phyloP scores from a whole-genome alignment of 208 protist genomes.

The Acanthamoeba sp. region DNA sequence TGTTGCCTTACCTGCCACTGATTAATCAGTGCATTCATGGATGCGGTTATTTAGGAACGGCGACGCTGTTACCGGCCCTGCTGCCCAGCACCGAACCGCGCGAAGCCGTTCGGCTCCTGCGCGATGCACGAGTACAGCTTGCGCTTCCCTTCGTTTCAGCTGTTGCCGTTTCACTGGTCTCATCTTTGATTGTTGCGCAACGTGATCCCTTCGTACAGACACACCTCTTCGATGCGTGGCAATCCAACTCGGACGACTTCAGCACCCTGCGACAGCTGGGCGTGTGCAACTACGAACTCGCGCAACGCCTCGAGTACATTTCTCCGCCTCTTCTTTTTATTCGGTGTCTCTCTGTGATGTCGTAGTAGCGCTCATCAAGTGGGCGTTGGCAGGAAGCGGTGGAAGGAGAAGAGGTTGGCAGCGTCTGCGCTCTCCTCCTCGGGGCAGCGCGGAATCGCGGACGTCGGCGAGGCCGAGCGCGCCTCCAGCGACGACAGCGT shows the following conservation, averaged over 20 bases:
- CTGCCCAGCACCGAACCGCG: not conserved
- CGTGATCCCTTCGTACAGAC: not conserved
- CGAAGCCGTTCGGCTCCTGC: conserved; percentile 29
- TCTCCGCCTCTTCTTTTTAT: not conserved
- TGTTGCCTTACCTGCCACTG: too few species aligned
- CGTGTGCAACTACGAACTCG: conserved; percentile 46
- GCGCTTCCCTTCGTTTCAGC: too few species aligned
- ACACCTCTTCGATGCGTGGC: conserved; percentile 12
- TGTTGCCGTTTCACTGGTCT: too few species aligned
- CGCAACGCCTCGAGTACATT: not conserved
- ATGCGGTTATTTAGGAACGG: too few species aligned
- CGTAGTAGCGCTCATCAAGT: too few species aligned
- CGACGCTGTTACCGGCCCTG: not conserved
- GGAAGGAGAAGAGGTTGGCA: not conserved
- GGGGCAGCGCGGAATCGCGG: not conserved
- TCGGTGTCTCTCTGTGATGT: not conserved
- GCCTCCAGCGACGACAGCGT: not conserved
- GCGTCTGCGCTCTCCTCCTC: not conserved
- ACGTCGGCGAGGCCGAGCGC: not conserved
- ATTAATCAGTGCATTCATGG: too few species aligned
- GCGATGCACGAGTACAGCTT: not conserved
- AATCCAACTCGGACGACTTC: conserved; percentile 61
- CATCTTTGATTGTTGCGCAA: too few species aligned
- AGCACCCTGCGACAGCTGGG: conserved; percentile 1
- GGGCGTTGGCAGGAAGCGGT: not conserved